Evolutionary conservation across 2,329 filamentous ascomycete genomes (phyloP).

Genomic region (Alternaria conjuncta): DNA sequence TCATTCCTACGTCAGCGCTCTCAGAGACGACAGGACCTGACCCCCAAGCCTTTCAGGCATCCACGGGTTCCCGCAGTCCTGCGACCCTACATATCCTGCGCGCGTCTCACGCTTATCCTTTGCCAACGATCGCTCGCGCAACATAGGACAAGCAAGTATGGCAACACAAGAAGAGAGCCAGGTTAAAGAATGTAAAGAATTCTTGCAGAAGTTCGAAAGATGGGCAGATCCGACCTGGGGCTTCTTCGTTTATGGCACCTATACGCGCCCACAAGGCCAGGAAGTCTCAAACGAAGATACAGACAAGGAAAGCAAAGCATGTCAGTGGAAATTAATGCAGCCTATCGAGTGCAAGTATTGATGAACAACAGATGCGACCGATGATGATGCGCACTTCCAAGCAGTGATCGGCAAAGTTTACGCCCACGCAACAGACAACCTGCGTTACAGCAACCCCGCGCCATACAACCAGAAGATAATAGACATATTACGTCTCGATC

Average conservation of each 20-base stretch:
- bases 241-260: conserved; percentile 9
- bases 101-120: background rate
- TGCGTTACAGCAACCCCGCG: conserved; percentile 3
- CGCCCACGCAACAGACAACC: conserved; percentile 6
- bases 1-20: background rate
- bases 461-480: conserved; percentile 13
- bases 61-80: background rate
- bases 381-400: conserved; percentile 1
- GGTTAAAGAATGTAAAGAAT: background rate
- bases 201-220: background rate
- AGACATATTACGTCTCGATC: conserved; percentile 2
- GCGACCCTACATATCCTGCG: background rate
- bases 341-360: background rate
- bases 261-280: background rate
- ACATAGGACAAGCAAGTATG: background rate
- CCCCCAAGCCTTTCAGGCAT: background rate
- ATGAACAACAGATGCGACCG: background rate
- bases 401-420: conserved; percentile 1
- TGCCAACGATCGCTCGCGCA: background rate
- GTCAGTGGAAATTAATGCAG: background rate
- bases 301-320: background rate
- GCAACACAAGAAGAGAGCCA: background rate
- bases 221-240: conserved; percentile 4
- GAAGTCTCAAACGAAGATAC: background rate
- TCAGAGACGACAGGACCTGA: background rate